A percentile compares a stretch with the other conserved stretches of the same genome.
These are phyloP conservation scores for Podospora comata DNA, from an alignment of 495 filamentous ascomycete genomes.

Conservation along the genomic window DNA sequence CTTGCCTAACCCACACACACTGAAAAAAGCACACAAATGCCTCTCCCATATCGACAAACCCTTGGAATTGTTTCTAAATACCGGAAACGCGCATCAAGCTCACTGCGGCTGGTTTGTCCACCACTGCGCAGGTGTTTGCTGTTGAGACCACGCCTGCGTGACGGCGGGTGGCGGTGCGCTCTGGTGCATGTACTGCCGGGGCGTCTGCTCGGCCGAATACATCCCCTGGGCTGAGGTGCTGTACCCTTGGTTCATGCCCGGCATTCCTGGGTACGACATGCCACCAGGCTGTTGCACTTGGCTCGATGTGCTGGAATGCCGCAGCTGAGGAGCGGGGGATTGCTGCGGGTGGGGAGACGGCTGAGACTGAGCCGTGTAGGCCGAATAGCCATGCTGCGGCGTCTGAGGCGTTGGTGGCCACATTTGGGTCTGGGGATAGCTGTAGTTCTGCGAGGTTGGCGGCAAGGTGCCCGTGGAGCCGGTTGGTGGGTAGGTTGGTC, in stretches of 20 bases:
- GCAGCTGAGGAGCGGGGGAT: slow-evolving; percentile 59
- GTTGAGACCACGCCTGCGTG: slow-evolving; percentile 45
- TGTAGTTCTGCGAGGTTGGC: slow-evolving; percentile 44
- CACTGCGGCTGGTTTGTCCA: slow-evolving; percentile 49
- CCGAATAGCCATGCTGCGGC: slow-evolving; percentile 45
- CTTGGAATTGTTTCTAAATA: background rate
- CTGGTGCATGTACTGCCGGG: slow-evolving; percentile 60
- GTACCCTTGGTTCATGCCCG: slow-evolving; percentile 54
- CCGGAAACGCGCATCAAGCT: background rate
- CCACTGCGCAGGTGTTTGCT: slow-evolving; percentile 42
- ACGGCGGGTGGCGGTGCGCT: slow-evolving; percentile 40
- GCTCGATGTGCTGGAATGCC: slow-evolving; percentile 56
- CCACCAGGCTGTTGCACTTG: slow-evolving; percentile 55
- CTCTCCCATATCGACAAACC: slow-evolving; percentile 24
- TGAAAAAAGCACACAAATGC: slow-evolving; percentile 25
- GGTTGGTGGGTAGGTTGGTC: slow-evolving; percentile 36
- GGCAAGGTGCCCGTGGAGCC: slow-evolving; percentile 37
- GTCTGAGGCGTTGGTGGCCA: slow-evolving; percentile 48
- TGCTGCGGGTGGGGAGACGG: slow-evolving; percentile 56
- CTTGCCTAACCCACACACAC: slow-evolving; percentile 11
- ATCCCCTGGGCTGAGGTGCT: slow-evolving; percentile 52
- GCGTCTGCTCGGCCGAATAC: slow-evolving; percentile 55
- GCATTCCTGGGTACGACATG: slow-evolving; percentile 60
- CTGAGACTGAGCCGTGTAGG: slow-evolving; percentile 54
- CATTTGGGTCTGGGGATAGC: slow-evolving; percentile 50